Conservation (phyloP, 495 filamentous ascomycete species). For the Ascobolus immersus region DNA sequence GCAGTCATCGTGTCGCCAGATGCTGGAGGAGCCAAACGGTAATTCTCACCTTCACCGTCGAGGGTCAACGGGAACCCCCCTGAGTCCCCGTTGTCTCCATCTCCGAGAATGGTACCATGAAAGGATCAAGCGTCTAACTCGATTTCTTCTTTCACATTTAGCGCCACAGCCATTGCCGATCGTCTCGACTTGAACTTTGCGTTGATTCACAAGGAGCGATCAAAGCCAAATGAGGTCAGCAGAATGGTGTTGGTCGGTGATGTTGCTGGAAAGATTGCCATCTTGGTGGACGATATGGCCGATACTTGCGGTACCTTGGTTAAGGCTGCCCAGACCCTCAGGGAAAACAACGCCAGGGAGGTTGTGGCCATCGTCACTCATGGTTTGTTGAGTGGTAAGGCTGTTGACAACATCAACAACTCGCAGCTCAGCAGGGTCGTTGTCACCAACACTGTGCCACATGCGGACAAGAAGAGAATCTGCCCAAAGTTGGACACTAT, state of each 20-base stretch:
- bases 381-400: slow-evolving; percentile 76
- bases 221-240: slow-evolving; percentile 80
- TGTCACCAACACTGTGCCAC: slow-evolving; percentile 92
- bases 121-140: too few relatives aligned
- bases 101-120: too few relatives aligned
- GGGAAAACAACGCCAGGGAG: slow-evolving; percentile 63
- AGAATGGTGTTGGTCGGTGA: slow-evolving; percentile 86
- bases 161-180: slow-evolving; percentile 85
- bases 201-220: slow-evolving; percentile 93
- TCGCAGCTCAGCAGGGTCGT: slow-evolving; percentile 57
- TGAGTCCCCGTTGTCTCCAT: too few relatives aligned
- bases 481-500: slow-evolving; percentile 71
- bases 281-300: slow-evolving; percentile 49
- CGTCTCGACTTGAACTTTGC: slow-evolving; percentile 83
- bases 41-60: too few relatives aligned
- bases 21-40: slow-evolving; percentile 91
- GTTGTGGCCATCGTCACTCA: slow-evolving; percentile 91
- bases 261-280: slow-evolving; percentile 31
- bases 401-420: slow-evolving; percentile 68
- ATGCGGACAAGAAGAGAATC: slow-evolving; percentile 50
- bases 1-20: slow-evolving; percentile 91
- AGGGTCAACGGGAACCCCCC: too few relatives aligned
- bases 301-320: slow-evolving; percentile 88
- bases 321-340: slow-evolving; percentile 79
- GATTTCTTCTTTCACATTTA: too few relatives aligned